Conservation (phyloP, 768 basidiomycete species). For the Leucocoprinus leucothites region DNA sequence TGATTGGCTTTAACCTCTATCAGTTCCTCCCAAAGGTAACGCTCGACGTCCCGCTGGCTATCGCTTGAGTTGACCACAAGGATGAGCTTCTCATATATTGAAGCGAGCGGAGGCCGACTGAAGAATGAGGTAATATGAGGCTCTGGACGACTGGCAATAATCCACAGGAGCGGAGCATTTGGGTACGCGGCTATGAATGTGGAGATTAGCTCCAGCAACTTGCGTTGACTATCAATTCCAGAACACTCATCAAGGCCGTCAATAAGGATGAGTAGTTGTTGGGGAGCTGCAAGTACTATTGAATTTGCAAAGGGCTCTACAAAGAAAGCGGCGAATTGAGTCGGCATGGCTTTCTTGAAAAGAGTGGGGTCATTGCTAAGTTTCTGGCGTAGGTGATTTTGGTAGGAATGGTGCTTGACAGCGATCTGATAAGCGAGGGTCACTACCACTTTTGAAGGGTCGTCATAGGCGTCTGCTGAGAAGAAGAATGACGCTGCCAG, state of each 20-base stretch:
- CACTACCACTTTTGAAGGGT: not conserved
- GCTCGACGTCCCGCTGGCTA: not conserved
- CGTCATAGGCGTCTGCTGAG: not conserved
- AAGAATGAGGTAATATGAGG: not conserved
- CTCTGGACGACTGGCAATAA: slow-evolving; percentile 5
- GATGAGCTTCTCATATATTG: not conserved
- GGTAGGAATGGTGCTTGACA: no score
- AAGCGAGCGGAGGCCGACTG: not conserved
- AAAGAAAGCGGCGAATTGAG: no score
- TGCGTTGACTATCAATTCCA: not conserved
- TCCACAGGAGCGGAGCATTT: not conserved
- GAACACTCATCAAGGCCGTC: slow-evolving; percentile 1
- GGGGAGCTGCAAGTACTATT: no score
- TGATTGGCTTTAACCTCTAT: not conserved
- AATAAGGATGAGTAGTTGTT: not conserved
- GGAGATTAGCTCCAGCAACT: not conserved
- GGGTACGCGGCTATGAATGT: not conserved
- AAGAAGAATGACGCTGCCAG: not conserved
- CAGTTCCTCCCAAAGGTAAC: not conserved
- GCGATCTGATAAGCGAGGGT: not conserved
- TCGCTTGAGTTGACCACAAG: not conserved
- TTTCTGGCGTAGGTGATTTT: no score
- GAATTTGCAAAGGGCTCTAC: no score
- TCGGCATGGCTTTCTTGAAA: no score
- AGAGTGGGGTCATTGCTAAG: no score